Evolutionary conservation across 345 rosid genomes (phyloP), one percentile per base, ranked within the genome.

Genomic region (Gossypium stocksii): DNA sequence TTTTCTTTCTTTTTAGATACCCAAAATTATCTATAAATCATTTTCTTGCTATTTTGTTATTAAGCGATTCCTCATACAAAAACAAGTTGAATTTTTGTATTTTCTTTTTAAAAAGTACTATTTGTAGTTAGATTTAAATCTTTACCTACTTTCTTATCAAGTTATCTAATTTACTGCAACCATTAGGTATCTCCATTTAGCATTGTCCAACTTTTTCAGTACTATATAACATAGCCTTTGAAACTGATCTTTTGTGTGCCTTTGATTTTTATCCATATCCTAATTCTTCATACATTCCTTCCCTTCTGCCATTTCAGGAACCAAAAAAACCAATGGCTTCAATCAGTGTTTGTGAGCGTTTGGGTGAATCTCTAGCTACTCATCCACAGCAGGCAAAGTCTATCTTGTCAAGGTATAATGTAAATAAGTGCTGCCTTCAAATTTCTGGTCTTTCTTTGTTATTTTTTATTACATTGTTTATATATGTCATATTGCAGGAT

Each of bases 381-480:
- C 83, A 89, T 63, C 87, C 92, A 67, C 85, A 93, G 57, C 92
- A 89, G 67, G 84, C 91, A 45, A 80, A 89, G 78, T 85, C 95
- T 61, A 86, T 93, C 52, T 87, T 93, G 41, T 76, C 98, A 23
- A 86, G 97, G 96, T 91, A 77, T 23, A 22, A 51, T 34, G 22
- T n/a, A 67, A 73, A 46, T 15, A 77, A 80, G 69, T 44, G n/a
- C 20, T 58, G 22, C 22, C 27, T 1, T 56, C 44, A 34, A 38
- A 63, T 17, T 66, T 48, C 20, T 48, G 17, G 14, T 15, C 49
- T 16, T 41, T 60, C 2, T 19, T n/a, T 19, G 7, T 61, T 51
- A 25, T 6, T 64, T 13, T 76, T 57, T n/a, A 51, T 9, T 66
- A 27, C 66, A 38, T 29, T 48, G 58, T 14, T 72, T 12, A 60